Evolutionary conservation across 768 basidiomycete genomes (phyloP).

Genomic region (Boletus reticulatus): DNA sequence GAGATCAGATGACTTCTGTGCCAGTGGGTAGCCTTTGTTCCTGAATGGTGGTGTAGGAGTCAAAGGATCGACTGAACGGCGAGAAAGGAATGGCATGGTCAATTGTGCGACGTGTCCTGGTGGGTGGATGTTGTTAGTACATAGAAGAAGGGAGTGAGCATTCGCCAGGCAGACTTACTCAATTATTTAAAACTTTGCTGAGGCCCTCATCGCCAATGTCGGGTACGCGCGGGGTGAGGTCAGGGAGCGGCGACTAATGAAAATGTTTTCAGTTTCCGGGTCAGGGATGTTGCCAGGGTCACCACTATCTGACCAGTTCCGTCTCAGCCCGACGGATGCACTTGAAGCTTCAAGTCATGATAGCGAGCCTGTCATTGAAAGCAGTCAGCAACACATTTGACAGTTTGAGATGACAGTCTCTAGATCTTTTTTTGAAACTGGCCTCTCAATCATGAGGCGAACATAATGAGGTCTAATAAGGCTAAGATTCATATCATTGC

Average conservation of each 20-base stretch:
- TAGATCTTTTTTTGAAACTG: too few species aligned
- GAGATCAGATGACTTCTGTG: not conserved
- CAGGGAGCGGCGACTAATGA: slow-evolving; percentile 8
- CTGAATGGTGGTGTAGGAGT: not conserved
- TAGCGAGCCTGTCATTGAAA: not conserved
- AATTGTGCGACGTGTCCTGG: not conserved
- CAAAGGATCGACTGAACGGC: slow-evolving; percentile 27
- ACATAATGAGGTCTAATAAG: not conserved
- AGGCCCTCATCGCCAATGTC: slow-evolving; percentile 19
- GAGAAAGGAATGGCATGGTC: slow-evolving; percentile 29
- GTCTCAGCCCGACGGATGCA: not conserved
- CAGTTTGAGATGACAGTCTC: not conserved
- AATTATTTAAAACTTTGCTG: slow-evolving; percentile 23
- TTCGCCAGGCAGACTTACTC: slow-evolving; percentile 2
- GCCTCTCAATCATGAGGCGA: not conserved
- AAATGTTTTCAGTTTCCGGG: slow-evolving; percentile 1
- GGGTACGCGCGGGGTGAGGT: slow-evolving; percentile 9
- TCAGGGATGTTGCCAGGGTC: slow-evolving; percentile 22
- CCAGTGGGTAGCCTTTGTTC: slow-evolving; percentile 1
- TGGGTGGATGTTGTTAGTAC: slow-evolving; percentile 5
- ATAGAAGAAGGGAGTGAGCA: slow-evolving; percentile 8
- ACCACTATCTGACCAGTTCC: not conserved
- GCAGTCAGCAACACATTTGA: not conserved
- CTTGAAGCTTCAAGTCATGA: not conserved
- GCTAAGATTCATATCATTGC: not conserved